Percentiles rank a stretch among this genome's conserved stretches.
These are phyloP conservation scores for Dendrostoma leiphaemia DNA, from an alignment of 2,329 filamentous ascomycete species.

Conservation along the genomic window DNA sequence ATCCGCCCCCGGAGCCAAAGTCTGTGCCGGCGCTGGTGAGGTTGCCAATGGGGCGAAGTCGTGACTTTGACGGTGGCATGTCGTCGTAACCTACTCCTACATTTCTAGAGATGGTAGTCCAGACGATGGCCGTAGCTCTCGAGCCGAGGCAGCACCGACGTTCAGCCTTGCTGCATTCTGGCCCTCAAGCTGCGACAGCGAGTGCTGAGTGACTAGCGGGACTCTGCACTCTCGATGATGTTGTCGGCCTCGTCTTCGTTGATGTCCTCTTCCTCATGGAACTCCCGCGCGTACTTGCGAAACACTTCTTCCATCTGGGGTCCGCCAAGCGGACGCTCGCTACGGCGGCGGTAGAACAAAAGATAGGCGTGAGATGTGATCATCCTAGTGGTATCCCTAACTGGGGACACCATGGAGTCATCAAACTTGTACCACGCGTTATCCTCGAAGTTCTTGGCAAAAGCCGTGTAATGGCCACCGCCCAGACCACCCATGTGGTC, in stretches of 20 bases:
- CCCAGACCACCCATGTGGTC: conserved; percentile 93
- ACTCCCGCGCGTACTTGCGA: conserved; percentile 23
- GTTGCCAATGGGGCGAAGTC: no score
- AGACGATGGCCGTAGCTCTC: neutral
- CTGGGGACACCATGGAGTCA: conserved; percentile 70
- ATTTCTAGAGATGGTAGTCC: neutral
- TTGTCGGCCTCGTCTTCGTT: conserved; percentile 14
- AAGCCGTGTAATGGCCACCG: conserved; percentile 94
- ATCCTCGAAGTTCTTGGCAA: conserved; percentile 88
- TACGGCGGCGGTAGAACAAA: conserved; percentile 90
- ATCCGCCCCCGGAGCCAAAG: neutral
- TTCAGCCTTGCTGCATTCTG: neutral
- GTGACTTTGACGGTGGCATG: neutral
- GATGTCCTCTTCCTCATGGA: conserved; percentile 1
- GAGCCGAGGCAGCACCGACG: neutral
- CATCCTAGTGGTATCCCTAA: conserved; percentile 58
- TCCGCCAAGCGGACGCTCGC: conserved; percentile 74
- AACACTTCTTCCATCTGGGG: conserved; percentile 70
- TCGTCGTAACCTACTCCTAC: neutral
- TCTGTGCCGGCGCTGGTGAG: neutral
- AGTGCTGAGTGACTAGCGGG: conserved; percentile 10
- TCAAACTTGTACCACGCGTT: conserved; percentile 95
- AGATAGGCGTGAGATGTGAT: conserved; percentile 83
- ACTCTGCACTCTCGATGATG: conserved; percentile 15
- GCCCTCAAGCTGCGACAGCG: conserved; percentile 4